phyloP scores from a whole-genome alignment of 1,139 yeast species.

The Scheffersomyces stambukii region DNA sequence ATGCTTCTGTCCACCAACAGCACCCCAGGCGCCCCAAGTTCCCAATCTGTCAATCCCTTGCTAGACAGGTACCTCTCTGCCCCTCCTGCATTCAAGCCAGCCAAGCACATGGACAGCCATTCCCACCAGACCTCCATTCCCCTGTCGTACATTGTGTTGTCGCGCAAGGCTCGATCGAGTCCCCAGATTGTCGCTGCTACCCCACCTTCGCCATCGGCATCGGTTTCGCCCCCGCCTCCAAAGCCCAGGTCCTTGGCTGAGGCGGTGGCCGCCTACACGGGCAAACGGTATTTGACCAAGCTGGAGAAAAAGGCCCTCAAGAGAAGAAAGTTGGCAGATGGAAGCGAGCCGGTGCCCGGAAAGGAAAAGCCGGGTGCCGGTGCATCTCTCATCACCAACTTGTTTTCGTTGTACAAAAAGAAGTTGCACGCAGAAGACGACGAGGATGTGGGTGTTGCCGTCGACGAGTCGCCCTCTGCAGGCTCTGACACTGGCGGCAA shows the following conservation, averaged over 20 bases:
- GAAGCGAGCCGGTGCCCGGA: conserved; percentile 1
- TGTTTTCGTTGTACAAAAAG: conserved; percentile 1
- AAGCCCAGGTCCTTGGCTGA: conserved; percentile 56
- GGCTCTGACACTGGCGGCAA: conserved; percentile 2
- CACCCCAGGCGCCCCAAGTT: neutral
- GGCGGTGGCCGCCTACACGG: conserved; percentile 59
- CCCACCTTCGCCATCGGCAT: conserved; percentile 4
- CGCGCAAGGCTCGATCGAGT: conserved; percentile 12
- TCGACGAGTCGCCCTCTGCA: conserved; percentile 1
- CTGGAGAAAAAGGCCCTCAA: conserved; percentile 30
- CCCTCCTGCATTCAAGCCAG: conserved; percentile 58
- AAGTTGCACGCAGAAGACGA: conserved; percentile 8
- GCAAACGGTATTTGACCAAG: conserved; percentile 43
- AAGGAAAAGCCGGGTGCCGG: conserved; percentile 1
- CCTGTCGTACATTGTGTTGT: conserved; percentile 28
- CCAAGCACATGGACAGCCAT: conserved; percentile 36
- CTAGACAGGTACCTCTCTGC: conserved; percentile 56
- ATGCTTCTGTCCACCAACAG: no score
- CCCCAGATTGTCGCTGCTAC: neutral
- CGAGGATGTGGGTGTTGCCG: neutral
- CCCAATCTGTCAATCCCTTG: conserved; percentile 27
- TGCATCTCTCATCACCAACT: conserved; percentile 2
- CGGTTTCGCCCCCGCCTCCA: no score
- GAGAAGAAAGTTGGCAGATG: conserved; percentile 15
- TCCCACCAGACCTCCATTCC: conserved; percentile 7